phyloP scores from a whole-genome alignment of 1,284 basidiomycete genomes.

The Ustilago tritici region DNA sequence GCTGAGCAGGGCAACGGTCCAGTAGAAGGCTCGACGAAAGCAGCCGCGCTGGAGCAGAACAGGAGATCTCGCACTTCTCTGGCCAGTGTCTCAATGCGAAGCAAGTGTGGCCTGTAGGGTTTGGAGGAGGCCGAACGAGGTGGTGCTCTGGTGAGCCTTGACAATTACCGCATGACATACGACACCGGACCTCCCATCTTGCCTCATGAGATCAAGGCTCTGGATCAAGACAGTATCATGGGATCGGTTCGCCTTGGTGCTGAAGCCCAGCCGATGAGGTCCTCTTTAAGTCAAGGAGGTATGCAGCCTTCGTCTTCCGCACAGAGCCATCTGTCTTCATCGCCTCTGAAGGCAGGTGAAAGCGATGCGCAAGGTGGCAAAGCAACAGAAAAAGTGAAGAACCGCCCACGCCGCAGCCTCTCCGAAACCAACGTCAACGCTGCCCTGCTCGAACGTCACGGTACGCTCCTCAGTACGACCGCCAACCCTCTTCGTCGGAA shows the following conservation, averaged over 20 bases:
- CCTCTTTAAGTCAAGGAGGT: constrained; percentile 19
- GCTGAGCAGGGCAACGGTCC: not conserved
- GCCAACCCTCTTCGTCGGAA: constrained; percentile 56
- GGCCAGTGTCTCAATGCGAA: constrained; percentile 51
- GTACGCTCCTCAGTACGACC: constrained; percentile 56
- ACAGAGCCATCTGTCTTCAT: constrained; percentile 16
- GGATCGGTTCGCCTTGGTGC: constrained; percentile 34
- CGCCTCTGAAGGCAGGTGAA: not conserved
- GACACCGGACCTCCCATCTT: constrained; percentile 50
- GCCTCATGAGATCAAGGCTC: constrained; percentile 44
- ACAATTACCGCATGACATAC: constrained; percentile 47
- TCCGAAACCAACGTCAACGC: constrained; percentile 33
- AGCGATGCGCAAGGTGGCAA: constrained; percentile 1
- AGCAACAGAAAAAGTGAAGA: constrained; percentile 22
- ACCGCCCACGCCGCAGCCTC: constrained; percentile 38
- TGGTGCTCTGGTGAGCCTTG: constrained; percentile 55
- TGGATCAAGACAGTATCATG: constrained; percentile 59
- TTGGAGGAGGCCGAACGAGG: constrained; percentile 59
- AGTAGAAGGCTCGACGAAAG: constrained; percentile 31
- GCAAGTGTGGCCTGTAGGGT: constrained; percentile 47
- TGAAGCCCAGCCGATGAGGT: constrained; percentile 18
- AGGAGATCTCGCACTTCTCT: constrained; percentile 36
- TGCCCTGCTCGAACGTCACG: constrained; percentile 52
- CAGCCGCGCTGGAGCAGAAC: constrained; percentile 39
- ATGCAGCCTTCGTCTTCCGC: constrained; percentile 6